A percentile compares a stretch with the other conserved stretches of the same genome.
phyloP scores from a whole-genome alignment of 139 green algal genomes.

The Micractinium conductrix region DNA sequence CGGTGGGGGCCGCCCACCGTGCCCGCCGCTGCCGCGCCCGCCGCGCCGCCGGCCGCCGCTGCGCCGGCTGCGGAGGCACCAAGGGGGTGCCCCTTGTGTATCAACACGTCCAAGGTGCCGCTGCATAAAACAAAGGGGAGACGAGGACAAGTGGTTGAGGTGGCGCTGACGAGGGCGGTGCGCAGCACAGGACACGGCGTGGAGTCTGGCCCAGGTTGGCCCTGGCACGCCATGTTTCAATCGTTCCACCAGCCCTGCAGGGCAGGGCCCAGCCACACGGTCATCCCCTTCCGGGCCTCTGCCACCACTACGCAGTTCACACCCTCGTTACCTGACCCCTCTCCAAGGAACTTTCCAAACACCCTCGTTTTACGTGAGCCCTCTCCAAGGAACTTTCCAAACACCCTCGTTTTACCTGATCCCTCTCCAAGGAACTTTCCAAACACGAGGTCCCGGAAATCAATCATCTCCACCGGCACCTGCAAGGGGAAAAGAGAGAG shows the following conservation, averaged over 20 bases:
- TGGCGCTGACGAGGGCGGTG: too few species aligned
- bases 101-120: conserved; percentile 58
- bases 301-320: too few species aligned
- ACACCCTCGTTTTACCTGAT: not conserved
- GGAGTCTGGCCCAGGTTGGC: too few species aligned
- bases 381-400: not conserved
- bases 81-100: conserved; percentile 39
- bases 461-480: conserved; percentile 44
- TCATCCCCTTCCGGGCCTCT: too few species aligned
- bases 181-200: not conserved
- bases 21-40: not conserved
- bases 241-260: too few species aligned
- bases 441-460: conserved; percentile 34
- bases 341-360: conserved; percentile 46
- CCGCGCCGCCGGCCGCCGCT: not conserved
- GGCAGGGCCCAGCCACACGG: too few species aligned
- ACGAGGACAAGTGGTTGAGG: not conserved
- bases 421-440: conserved; percentile 49
- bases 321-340: conserved; percentile 27
- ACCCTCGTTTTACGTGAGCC: not conserved
- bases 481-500: not conserved
- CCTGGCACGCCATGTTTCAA: not conserved
- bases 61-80: not conserved
- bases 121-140: conserved; percentile 3
- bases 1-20: not conserved